Evolutionary conservation across 148 eudicot genomes (phyloP).

Genomic region (Nyssa sinensis): DNA sequence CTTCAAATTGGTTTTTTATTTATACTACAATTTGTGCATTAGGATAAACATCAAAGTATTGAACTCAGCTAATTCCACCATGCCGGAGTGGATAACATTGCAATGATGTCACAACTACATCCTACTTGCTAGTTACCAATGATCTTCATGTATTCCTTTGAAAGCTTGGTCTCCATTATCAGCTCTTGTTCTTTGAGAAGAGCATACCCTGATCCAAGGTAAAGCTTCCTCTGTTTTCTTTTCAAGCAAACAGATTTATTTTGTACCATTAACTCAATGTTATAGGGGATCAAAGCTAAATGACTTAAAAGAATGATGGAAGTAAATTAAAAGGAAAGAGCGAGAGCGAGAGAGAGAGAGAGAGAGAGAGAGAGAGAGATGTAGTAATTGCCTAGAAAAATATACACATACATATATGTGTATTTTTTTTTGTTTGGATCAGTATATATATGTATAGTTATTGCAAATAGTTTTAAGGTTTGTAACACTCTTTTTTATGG

Average conservation of each 20-base stretch:
- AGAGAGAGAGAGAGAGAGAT: no score
- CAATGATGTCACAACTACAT: neutral
- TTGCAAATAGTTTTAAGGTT: no score
- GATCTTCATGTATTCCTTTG: conserved; percentile 92
- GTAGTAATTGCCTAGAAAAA: no score
- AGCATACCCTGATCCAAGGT: conserved; percentile 84
- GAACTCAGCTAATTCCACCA: neutral
- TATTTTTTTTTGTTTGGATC: no score
- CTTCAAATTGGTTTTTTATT: neutral
- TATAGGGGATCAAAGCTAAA: no score
- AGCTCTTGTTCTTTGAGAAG: conserved; percentile 80
- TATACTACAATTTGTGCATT: neutral
- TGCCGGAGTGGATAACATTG: neutral
- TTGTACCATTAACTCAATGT: no score
- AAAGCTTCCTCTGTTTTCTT: conserved; percentile 90
- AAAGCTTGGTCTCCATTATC: conserved; percentile 68
- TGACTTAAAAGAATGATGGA: no score
- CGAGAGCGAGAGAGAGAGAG: no score
- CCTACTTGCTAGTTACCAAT: conserved; percentile 49
- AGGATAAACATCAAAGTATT: neutral
- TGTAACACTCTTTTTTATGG: no score
- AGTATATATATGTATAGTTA: no score
- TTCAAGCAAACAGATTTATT: conserved; percentile 24
- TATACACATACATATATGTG: no score
- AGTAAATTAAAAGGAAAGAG: no score